Evolutionary conservation across 2,329 filamentous ascomycete genomes (phyloP).

Genomic region (Ceratocystis papillata): DNA sequence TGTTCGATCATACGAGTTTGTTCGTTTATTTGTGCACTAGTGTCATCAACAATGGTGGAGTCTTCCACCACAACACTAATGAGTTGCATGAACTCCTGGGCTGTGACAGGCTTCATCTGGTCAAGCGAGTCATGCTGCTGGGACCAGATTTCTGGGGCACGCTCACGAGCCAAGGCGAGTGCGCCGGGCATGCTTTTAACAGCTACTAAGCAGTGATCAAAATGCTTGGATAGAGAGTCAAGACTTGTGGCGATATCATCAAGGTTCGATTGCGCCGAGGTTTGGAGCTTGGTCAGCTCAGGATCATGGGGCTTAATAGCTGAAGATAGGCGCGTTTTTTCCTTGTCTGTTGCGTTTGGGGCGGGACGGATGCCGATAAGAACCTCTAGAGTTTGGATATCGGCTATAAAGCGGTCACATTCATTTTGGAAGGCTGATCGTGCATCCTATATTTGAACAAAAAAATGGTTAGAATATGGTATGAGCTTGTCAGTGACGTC

Average conservation of each 20-base stretch:
- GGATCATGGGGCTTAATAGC: slow-evolving; percentile 9
- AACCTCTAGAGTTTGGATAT: slow-evolving; percentile 55
- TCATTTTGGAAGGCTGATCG: slow-evolving; percentile 68
- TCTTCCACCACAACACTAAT: slow-evolving; percentile 67
- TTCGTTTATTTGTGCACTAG: slow-evolving; percentile 61
- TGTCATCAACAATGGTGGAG: slow-evolving; percentile 53
- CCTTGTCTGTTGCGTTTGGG: slow-evolving; percentile 30
- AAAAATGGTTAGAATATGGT: not conserved
- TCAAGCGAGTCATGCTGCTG: slow-evolving; percentile 33
- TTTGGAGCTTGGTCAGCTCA: slow-evolving; percentile 45
- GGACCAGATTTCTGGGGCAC: slow-evolving; percentile 52
- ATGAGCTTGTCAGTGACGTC: not conserved
- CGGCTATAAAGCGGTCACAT: slow-evolving; percentile 61
- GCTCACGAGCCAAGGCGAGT: slow-evolving; percentile 55
- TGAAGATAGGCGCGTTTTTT: slow-evolving; percentile 20
- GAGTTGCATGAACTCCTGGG: slow-evolving; percentile 72
- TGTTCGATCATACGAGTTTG: slow-evolving; percentile 13
- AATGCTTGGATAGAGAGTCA: slow-evolving; percentile 72
- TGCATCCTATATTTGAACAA: slow-evolving; percentile 33
- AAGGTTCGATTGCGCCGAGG: slow-evolving; percentile 59
- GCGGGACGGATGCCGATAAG: slow-evolving; percentile 35
- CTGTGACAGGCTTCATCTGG: slow-evolving; percentile 57
- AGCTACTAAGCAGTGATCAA: slow-evolving; percentile 85
- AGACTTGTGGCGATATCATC: slow-evolving; percentile 73
- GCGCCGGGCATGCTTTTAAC: slow-evolving; percentile 82